These are phyloP conservation scores for Aciculoconidium aculeatum DNA, from an alignment of 805 yeast species.

Conservation along the genomic window DNA sequence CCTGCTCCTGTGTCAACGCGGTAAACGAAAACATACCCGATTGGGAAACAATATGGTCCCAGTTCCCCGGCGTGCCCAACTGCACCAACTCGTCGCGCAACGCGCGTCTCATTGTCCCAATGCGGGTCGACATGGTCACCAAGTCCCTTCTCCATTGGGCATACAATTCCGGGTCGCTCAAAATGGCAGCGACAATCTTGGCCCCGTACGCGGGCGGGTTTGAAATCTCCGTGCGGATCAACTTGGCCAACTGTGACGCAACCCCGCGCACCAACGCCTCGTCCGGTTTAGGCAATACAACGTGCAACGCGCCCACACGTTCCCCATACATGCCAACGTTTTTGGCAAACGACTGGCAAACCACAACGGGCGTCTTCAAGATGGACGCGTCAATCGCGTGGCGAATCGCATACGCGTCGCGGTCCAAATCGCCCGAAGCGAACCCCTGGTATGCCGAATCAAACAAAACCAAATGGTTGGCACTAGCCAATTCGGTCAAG, in stretches of 20 bases:
- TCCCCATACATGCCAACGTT: slow-evolving; percentile 97
- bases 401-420: slow-evolving; percentile 81
- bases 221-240: slow-evolving; percentile 81
- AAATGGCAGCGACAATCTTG: slow-evolving; percentile 73
- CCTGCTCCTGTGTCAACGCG: slow-evolving; percentile 75
- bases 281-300: slow-evolving; percentile 44
- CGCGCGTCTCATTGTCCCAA: slow-evolving; percentile 67
- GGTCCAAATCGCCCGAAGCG: slow-evolving; percentile 79
- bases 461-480: slow-evolving; percentile 73
- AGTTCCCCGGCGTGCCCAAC: slow-evolving; percentile 76
- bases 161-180: slow-evolving; percentile 61
- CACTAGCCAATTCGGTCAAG: slow-evolving; percentile 51
- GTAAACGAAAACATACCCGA: slow-evolving; percentile 97
- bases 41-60: slow-evolving; percentile 89
- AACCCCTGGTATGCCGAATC: slow-evolving; percentile 98
- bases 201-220: slow-evolving; percentile 97
- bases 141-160: slow-evolving; percentile 81
- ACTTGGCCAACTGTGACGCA: slow-evolving; percentile 65
- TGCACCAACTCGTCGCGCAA: slow-evolving; percentile 55
- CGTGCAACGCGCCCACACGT: slow-evolving; percentile 90
- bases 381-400: slow-evolving; percentile 43
- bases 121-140: slow-evolving; percentile 81
- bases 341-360: slow-evolving; percentile 95
- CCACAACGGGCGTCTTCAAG: slow-evolving; percentile 47
- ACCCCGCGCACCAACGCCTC: slow-evolving; percentile 49